A percentile compares a stretch with the other conserved stretches of the same genome.
phyloP scores from a whole-genome alignment of 176 grass and related monocot species.

The Paspalum notatum region DNA sequence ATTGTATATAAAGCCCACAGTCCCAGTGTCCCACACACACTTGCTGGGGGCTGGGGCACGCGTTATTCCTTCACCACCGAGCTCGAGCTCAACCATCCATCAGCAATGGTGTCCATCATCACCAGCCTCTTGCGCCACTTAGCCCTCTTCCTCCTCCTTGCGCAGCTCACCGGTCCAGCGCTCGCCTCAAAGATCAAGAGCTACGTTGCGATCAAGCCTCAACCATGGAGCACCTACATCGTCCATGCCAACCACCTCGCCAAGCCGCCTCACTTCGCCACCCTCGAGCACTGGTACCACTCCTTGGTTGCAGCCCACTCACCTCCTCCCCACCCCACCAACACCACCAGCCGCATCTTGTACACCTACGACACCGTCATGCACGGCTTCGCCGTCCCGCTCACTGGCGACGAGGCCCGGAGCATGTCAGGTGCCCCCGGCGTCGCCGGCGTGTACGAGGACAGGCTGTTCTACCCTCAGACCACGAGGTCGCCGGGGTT shows the following conservation, averaged over 20 bases:
- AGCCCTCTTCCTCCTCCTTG: not conserved
- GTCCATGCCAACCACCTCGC: not conserved
- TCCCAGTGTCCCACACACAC: too few relatives aligned
- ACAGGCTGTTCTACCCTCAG: not conserved
- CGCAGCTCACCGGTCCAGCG: not conserved
- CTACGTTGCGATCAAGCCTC: not conserved
- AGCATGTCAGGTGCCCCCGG: not conserved
- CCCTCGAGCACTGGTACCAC: not conserved
- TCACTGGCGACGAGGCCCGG: constrained; percentile 23
- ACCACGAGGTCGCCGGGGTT: constrained; percentile 44
- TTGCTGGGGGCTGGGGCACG: too few relatives aligned
- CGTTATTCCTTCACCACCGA: constrained; percentile 22
- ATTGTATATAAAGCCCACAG: too few relatives aligned
- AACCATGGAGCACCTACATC: constrained; percentile 20
- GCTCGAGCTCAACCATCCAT: not conserved
- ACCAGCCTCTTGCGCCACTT: not conserved
- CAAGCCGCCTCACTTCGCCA: not conserved
- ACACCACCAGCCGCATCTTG: not conserved
- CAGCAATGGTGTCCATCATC: constrained; percentile 31
- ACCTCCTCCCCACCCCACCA: not conserved
- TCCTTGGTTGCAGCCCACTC: not conserved
- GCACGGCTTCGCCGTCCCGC: constrained; percentile 32
- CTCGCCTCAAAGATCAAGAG: constrained; percentile 6
- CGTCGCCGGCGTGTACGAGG: constrained; percentile 16
- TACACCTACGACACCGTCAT: constrained; percentile 18